Percentiles rank a stretch among this genome's conserved stretches.
phyloP scores from a whole-genome alignment of 345 rosid species.

The Eucalyptus erythrocorys region DNA sequence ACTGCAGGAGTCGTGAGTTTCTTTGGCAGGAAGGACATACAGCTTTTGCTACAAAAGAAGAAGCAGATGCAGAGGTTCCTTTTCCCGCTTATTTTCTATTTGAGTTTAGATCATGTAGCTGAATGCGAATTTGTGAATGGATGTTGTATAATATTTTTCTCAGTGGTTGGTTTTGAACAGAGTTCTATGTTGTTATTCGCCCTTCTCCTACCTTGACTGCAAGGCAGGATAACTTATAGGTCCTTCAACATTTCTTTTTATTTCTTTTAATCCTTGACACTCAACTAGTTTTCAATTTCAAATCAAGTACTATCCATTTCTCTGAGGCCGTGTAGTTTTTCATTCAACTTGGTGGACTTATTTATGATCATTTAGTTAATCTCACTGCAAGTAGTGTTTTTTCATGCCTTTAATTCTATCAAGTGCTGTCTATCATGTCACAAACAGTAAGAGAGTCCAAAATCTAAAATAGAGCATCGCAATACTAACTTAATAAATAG shows the following conservation, averaged over 20 bases:
- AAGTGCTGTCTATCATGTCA: background rate
- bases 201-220: background rate
- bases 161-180: background rate
- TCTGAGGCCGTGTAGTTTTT: background rate
- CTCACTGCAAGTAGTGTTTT: background rate
- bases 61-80: constrained; percentile 85
- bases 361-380: background rate
- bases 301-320: background rate
- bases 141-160: background rate
- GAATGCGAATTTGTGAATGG: background rate
- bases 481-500: background rate
- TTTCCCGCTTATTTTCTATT: background rate
- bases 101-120: background rate
- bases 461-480: background rate
- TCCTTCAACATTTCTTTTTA: background rate
- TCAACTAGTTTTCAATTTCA: background rate
- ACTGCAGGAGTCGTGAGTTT: constrained; percentile 93
- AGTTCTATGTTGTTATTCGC: background rate
- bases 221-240: background rate
- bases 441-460: background rate
- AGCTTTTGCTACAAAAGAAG: constrained; percentile 79
- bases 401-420: background rate
- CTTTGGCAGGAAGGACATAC: constrained; percentile 99
- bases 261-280: background rate
- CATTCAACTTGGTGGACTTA: background rate